Evolutionary conservation across 2,329 filamentous ascomycete genomes (phyloP), one percentile per base, ranked within the genome.

Genomic region (Cladosporium phlei): DNA sequence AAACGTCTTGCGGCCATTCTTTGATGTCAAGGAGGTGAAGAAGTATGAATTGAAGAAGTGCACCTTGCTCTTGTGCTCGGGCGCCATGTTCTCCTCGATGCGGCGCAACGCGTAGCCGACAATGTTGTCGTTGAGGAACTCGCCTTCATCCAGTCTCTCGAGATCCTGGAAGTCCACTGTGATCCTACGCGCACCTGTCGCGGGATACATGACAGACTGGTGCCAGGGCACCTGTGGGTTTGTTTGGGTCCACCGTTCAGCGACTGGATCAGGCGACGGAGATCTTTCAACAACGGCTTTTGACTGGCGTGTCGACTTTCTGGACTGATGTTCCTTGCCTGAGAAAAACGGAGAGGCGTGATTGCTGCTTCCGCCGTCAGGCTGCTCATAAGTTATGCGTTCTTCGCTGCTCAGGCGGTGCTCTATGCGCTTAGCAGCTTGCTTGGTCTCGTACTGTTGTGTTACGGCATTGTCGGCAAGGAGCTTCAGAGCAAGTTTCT

Each of bases 11-110:
- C 67, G 70, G 27, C 79, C 73, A 48, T 73, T 74, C 12, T 68
- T 65, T 6, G 66, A 67, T 14, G 78, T 87, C 34, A 97, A 74
- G 38, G 83, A 84, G 16, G 84, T 80, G 61, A 86, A 97, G 67
- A 97, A 96, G 66, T 88, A 95, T 0, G 88, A 93, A 63, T 90
- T 97, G 71, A 95, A 91, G 56, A 95, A 86, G 63, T 94, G 88
- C 3, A 95, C 80, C 1, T 79, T 75, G 2, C 75, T 72, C 9
- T 75, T 69, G 29, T 70, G 66, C 52, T 56, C 53, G 2, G 58
- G 49, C 10, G 28, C 32, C 54, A 65, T 59, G 14, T 53, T 53
- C 40, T 64, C 59, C 39, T 63, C 55, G 22, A 62, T 55, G 33
- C 52, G 64, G 49, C 85, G 82, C 46, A 95, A 73, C 61, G 94